phyloP scores from a whole-genome alignment of 768 basidiomycete species.

The Boletus reticuloceps region DNA sequence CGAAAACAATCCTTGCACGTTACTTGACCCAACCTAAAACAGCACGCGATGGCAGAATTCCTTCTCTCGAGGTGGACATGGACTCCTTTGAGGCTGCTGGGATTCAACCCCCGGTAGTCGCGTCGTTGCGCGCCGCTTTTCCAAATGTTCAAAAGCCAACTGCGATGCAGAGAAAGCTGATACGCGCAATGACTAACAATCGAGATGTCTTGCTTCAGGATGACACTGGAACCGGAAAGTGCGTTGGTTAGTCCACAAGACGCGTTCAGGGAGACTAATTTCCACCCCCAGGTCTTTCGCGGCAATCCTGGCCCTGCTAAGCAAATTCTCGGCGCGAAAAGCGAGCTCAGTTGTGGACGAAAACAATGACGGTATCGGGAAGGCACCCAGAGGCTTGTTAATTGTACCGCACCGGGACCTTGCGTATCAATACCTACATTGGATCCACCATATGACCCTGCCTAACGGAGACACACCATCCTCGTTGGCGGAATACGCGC shows the following conservation, averaged over 20 bases:
- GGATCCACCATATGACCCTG: slow-evolving; percentile 54
- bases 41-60: neutral
- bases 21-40: slow-evolving; percentile 25
- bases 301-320: slow-evolving; percentile 61
- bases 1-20: slow-evolving; percentile 20
- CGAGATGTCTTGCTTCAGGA: slow-evolving; percentile 68
- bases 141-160: slow-evolving; percentile 61
- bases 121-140: slow-evolving; percentile 56
- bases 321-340: slow-evolving; percentile 42
- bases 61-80: neutral
- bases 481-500: slow-evolving; percentile 45
- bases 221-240: slow-evolving; percentile 80
- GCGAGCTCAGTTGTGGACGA: slow-evolving; percentile 9
- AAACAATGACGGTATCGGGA: slow-evolving; percentile 18
- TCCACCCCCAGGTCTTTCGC: slow-evolving; percentile 61
- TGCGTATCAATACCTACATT: slow-evolving; percentile 62
- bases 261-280: slow-evolving; percentile 1
- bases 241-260: slow-evolving; percentile 24
- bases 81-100: slow-evolving; percentile 51
- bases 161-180: slow-evolving; percentile 53
- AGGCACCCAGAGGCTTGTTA: slow-evolving; percentile 51
- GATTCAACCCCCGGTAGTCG: slow-evolving; percentile 45
- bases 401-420: slow-evolving; percentile 75
- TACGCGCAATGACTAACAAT: slow-evolving; percentile 55
- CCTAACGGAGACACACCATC: slow-evolving; percentile 30